These are phyloP conservation scores for Diplodia seriata DNA, from an alignment of 2,329 filamentous ascomycete genomes.

Conservation along the genomic window DNA sequence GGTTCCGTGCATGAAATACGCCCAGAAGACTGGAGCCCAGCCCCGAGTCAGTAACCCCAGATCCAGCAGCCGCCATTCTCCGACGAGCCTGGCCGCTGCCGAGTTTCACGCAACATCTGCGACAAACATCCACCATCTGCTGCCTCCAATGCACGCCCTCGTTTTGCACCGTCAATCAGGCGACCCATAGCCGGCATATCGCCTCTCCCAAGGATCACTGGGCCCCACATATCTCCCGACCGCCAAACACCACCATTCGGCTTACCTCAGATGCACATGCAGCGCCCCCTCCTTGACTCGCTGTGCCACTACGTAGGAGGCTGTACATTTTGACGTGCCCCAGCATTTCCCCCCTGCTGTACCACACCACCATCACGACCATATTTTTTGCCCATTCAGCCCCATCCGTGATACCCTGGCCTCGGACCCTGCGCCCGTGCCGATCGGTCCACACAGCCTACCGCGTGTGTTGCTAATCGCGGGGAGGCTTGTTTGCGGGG, in stretches of 20 bases:
- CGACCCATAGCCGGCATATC: not conserved
- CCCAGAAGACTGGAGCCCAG: not conserved
- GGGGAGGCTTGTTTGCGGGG: not conserved
- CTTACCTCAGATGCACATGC: slow-evolving; percentile 14
- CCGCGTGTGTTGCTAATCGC: not conserved
- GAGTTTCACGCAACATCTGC: not conserved
- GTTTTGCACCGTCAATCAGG: not conserved
- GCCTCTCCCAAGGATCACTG: not conserved
- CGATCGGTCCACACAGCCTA: not conserved
- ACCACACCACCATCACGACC: not conserved
- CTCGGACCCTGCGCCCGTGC: not conserved
- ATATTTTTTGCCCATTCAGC: not conserved
- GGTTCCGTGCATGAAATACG: slow-evolving; percentile 18
- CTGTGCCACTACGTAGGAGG: slow-evolving; percentile 9
- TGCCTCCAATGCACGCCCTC: not conserved
- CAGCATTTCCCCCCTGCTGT: not conserved
- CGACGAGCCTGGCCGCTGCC: slow-evolving; percentile 1
- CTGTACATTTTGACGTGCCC: not conserved
- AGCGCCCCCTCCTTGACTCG: not conserved
- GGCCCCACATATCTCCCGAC: slow-evolving; percentile 6
- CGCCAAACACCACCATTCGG: slow-evolving; percentile 1
- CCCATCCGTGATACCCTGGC: not conserved
- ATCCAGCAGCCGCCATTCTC: slow-evolving; percentile 15
- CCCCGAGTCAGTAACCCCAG: slow-evolving; percentile 22
- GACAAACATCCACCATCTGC: not conserved